Percentiles rank a stretch among this genome's conserved stretches.
Evolutionary conservation across 306 rosid genomes (phyloP).

Genomic region (Oxytropis ochrocephala): DNA sequence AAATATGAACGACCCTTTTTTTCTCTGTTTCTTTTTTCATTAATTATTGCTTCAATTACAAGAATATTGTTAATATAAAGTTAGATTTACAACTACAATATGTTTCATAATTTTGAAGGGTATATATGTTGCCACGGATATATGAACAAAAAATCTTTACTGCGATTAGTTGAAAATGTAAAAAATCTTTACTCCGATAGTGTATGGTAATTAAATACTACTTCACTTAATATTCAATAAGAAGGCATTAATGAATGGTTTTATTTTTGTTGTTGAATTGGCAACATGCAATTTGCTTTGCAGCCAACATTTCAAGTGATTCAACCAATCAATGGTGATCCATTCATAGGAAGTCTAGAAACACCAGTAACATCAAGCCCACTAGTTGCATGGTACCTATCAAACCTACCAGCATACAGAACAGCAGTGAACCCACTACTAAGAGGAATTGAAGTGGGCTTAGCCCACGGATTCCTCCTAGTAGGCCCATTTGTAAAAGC

Average conservation of each 20-base stretch:
- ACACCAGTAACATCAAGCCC: conserved; percentile 98
- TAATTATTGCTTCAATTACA: background rate
- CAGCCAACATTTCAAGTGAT: conserved; percentile 84
- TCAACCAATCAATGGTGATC: conserved; percentile 95
- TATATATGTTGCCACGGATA: background rate
- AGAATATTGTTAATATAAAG: background rate
- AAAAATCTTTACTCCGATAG: no score
- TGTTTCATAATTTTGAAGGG: background rate
- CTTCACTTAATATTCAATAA: background rate
- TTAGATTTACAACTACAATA: background rate
- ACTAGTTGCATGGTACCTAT: conserved; percentile 83
- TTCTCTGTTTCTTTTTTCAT: background rate
- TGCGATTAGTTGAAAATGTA: no score
- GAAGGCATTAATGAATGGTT: background rate
- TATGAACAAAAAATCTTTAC: no score
- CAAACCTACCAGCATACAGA: conserved; percentile 91
- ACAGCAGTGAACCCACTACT: conserved; percentile 90
- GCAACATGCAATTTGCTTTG: background rate
- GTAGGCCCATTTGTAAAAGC: conserved; percentile 94
- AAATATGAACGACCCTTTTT: background rate
- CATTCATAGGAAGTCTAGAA: conserved; percentile 96
- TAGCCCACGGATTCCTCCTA: conserved; percentile 78
- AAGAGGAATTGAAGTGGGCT: conserved; percentile 83
- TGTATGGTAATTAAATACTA: no score
- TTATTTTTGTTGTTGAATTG: background rate